Conservation (phyloP, 768 basidiomycete genomes). For the Phlegmacium glaucopus region DNA sequence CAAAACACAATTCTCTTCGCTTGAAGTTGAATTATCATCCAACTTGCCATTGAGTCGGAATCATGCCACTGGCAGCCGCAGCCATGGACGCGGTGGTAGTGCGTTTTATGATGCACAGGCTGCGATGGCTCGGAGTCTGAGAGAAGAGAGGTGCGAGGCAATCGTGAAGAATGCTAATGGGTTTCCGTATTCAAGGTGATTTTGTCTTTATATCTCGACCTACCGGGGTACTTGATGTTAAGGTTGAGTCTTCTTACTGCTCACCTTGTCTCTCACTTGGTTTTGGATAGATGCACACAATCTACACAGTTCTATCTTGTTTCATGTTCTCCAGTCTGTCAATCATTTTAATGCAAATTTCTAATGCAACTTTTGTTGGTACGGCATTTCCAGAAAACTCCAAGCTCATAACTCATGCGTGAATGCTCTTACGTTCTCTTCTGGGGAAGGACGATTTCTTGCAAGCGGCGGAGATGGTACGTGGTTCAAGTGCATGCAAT, state of each 20-base stretch:
- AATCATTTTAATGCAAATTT: background rate
- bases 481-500: conserved; percentile 12
- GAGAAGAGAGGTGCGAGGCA: conserved; percentile 12
- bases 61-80: too few species aligned
- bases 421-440: conserved; percentile 60
- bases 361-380: background rate
- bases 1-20: too few species aligned
- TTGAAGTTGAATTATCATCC: too few species aligned
- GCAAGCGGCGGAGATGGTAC: conserved; percentile 71
- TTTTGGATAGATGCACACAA: background rate
- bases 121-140: background rate
- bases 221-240: background rate
- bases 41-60: too few species aligned
- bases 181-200: conserved; percentile 39
- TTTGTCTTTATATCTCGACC: background rate
- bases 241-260: background rate
- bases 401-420: conserved; percentile 58
- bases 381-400: conserved; percentile 9
- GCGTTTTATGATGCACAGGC: too few species aligned
- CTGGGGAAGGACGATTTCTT: conserved; percentile 56
- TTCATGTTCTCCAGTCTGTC: too few species aligned
- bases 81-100: too few species aligned
- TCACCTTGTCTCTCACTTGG: background rate
- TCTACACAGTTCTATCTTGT: too few species aligned
- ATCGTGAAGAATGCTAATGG: conserved; percentile 22